Percentiles rank a stretch among this genome's conserved stretches.
Evolutionary conservation across 768 basidiomycete genomes (phyloP).

Genomic region (Hirschioporus abietinus): DNA sequence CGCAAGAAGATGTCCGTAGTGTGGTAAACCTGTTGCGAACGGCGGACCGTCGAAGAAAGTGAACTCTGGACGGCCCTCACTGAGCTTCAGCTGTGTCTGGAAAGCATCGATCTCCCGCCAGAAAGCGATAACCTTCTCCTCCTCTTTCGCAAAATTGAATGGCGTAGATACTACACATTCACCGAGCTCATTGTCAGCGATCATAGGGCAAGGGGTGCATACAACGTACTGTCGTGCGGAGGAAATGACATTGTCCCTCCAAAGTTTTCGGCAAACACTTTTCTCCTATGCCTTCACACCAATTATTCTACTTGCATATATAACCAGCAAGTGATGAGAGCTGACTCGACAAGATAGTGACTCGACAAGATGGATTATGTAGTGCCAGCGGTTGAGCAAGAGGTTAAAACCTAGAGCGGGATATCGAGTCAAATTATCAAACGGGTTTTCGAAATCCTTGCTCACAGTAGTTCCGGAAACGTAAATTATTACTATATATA

Average conservation of each 20-base stretch:
- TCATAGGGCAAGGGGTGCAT: conserved; percentile 3
- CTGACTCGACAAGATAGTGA: too few species aligned
- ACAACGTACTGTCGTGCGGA: conserved; percentile 61
- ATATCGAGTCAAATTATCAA: too few species aligned
- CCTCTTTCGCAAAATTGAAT: conserved; percentile 85
- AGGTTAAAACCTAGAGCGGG: too few species aligned
- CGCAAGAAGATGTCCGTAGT: conserved; percentile 91
- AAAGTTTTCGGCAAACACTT: not conserved
- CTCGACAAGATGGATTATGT: too few species aligned
- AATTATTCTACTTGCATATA: not conserved
- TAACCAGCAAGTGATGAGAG: not conserved
- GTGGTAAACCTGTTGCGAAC: conserved; percentile 94
- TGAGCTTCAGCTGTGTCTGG: conserved; percentile 87
- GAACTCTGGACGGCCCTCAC: conserved; percentile 84
- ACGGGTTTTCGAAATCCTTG: too few species aligned
- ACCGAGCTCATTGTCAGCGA: conserved; percentile 12
- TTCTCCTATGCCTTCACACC: not conserved
- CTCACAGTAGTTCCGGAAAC: too few species aligned
- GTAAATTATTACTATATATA: too few species aligned
- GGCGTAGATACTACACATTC: conserved; percentile 52
- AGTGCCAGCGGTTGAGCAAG: too few species aligned
- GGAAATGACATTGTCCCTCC: conserved; percentile 52
- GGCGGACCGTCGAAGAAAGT: conserved; percentile 98
- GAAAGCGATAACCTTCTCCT: conserved; percentile 83
- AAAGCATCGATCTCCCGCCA: conserved; percentile 99